Evolutionary conservation across 129 eudicot species (phyloP).

Genomic region (Ambrosia trifida): DNA sequence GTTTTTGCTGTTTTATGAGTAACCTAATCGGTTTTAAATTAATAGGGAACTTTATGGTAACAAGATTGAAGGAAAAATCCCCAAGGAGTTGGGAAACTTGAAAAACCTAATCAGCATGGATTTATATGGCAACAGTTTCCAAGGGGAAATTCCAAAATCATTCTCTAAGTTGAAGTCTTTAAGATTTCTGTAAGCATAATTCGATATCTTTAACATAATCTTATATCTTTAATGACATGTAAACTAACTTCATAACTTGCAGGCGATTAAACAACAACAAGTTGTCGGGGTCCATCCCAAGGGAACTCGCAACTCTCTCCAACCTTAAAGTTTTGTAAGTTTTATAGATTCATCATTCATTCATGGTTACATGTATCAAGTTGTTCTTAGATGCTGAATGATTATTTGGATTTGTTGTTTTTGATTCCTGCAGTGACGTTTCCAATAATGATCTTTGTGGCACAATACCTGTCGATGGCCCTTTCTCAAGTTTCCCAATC

Average conservation of each 20-base stretch:
- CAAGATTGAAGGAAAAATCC: conserved; percentile 66
- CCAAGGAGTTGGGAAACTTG: conserved; percentile 76
- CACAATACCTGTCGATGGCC: conserved; percentile 89
- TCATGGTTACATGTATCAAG: neutral
- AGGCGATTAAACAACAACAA: conserved; percentile 83
- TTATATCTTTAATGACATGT: neutral
- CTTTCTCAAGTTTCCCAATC: conserved; percentile 60
- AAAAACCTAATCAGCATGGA: conserved; percentile 78
- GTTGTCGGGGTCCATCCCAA: conserved; percentile 79
- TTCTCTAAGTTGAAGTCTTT: conserved; percentile 72
- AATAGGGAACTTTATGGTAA: conserved; percentile 80
- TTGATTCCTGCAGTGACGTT: conserved; percentile 57
- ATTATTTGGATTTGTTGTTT: conserved; percentile 2
- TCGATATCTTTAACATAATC: neutral
- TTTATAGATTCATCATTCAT: neutral
- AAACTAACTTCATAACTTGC: conserved; percentile 5
- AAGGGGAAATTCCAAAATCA: conserved; percentile 71
- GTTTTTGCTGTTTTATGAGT: neutral
- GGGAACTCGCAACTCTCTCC: conserved; percentile 69
- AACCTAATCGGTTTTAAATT: conserved; percentile 2
- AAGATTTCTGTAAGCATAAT: conserved; percentile 63
- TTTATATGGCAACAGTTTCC: conserved; percentile 67
- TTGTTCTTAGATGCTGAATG: neutral
- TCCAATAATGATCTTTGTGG: conserved; percentile 79
- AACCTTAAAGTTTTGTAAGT: conserved; percentile 87